Conservation (phyloP, 331 rosid species). For the Spiraea crenata region DNA sequence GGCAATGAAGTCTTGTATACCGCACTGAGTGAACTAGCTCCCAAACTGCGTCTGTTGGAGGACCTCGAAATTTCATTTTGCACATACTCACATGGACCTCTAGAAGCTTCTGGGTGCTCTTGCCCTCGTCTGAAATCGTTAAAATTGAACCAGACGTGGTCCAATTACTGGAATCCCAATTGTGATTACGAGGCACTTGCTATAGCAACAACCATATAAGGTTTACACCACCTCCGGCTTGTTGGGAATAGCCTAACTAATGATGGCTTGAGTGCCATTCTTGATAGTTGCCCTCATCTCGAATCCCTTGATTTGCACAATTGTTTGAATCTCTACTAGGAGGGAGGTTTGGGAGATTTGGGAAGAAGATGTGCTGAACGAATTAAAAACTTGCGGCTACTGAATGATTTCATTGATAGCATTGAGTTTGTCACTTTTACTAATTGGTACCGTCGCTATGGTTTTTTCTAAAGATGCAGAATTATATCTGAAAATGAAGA, state of each 20-base stretch:
- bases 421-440: neutral
- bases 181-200: constrained; percentile 29
- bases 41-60: neutral
- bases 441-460: no score
- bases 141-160: neutral
- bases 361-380: constrained; percentile 20
- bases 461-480: no score
- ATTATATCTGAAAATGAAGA: no score
- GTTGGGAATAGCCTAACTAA: constrained; percentile 26
- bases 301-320: constrained; percentile 49
- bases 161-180: no score
- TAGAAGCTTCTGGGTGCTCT: neutral
- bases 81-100: neutral
- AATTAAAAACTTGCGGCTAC: constrained; percentile 28
- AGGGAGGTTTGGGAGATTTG: constrained; percentile 26
- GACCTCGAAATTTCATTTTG: neutral
- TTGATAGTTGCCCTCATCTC: constrained; percentile 38
- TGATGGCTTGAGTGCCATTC: constrained; percentile 43
- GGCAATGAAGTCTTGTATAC: neutral
- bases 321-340: constrained; percentile 29
- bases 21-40: neutral
- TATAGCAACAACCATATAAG: constrained; percentile 33
- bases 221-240: constrained; percentile 28
- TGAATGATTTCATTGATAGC: constrained; percentile 22
- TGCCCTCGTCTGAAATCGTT: constrained; percentile 8